phyloP scores from a whole-genome alignment of 169 alveolate genomes.

The Eimeria falciformis region DNA sequence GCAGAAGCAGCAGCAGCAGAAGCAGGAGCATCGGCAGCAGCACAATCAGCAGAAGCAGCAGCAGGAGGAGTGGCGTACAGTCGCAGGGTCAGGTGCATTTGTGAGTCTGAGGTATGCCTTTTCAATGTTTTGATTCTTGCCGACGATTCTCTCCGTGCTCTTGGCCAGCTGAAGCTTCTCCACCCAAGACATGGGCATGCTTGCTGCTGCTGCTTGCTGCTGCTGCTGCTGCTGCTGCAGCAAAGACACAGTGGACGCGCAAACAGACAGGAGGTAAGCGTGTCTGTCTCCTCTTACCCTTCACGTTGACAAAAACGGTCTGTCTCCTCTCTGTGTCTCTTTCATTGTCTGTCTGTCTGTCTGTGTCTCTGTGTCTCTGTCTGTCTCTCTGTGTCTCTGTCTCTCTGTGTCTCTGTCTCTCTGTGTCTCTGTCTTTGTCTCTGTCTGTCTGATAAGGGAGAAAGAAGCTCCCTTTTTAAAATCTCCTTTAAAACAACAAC shows the following conservation, averaged over 20 bases:
- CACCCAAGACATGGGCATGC: slow-evolving; percentile 7
- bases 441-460: too few relatives aligned
- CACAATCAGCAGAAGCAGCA: too few relatives aligned
- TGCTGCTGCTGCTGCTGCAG: not conserved
- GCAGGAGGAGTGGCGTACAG: too few relatives aligned
- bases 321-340: not conserved
- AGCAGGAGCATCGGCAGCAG: too few relatives aligned
- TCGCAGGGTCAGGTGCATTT: slow-evolving; percentile 73
- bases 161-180: slow-evolving; percentile 33
- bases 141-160: slow-evolving; percentile 64
- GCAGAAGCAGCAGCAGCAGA: too few relatives aligned
- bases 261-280: too few relatives aligned
- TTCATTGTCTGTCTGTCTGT: not conserved
- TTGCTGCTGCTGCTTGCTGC: not conserved
- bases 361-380: slow-evolving; percentile 6
- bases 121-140: slow-evolving; percentile 55
- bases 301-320: too few relatives aligned
- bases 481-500: too few relatives aligned
- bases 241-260: not conserved
- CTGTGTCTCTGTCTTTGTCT: not conserved
- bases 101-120: slow-evolving; percentile 72
- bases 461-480: too few relatives aligned
- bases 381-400: not conserved
- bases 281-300: too few relatives aligned
- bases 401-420: not conserved